Evolutionary conservation across 345 rosid species (phyloP), one percentile per base, ranked within the genome.

Genomic region (Odontarrhena argentea): DNA sequence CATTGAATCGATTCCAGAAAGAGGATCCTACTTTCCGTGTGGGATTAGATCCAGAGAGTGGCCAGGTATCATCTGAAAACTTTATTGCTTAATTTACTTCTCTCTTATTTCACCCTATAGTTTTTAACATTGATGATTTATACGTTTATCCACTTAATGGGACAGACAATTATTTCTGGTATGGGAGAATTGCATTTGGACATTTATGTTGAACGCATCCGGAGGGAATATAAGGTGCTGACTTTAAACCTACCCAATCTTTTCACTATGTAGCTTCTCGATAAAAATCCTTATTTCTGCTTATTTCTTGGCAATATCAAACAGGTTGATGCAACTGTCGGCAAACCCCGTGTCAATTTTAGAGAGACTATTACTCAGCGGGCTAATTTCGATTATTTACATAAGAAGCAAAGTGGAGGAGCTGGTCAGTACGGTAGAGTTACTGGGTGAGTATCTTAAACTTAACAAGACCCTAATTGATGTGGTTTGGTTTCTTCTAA

Each of bases 21-120:
- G 99, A 95, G 78, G 99, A 95, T 80, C 99, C 99, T 58, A 95
- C 96, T 53, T 95, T 95, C 83, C 88, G 92, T 28, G 99, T 95
- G 63, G 96, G 98, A 59, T 85, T 95, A 87, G 99, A 95, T 83
- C 84, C 96, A 44, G 99, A 95, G 71, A 91, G 96, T 71, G 89
- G 94, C 46, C 97, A 95, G 98, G 99, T 75, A 60, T 28, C 58
- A 42, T 56, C 76, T 59, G 32, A 60, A 35, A 7, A 65, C 13
- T 43, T 35, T 1, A 48, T 58, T 64, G 18, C 37, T 48, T 64
- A 22, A 11, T 9, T 15, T 44, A n/a, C 14, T 12, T 45, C 28
- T 37, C 48, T 74, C 9, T 12, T 47, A 15, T 40, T 26, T 46
- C 53, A 40, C 6, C 24, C 7, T 1, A 5, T 38, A 30, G 53